These are phyloP conservation scores for Wickerhamomyces canadensis DNA, from an alignment of 805 yeast species.

Conservation along the genomic window DNA sequence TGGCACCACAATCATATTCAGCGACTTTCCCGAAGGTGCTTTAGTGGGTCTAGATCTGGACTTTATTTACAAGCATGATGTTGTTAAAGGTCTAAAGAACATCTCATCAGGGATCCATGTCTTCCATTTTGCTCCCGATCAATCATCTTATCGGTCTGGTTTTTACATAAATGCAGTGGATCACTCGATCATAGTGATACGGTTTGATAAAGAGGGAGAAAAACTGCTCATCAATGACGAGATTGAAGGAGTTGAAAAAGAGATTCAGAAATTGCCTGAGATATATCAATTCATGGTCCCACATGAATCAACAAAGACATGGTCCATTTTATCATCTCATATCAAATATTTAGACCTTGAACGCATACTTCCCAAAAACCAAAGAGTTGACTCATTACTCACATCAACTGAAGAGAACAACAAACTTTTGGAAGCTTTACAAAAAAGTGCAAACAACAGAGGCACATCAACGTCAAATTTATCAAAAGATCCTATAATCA, in stretches of 20 bases:
- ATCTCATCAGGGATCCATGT: constrained; percentile 49
- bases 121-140: constrained; percentile 42
- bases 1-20: constrained; percentile 24
- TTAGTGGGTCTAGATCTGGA: constrained; percentile 43
- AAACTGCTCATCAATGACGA: constrained; percentile 25
- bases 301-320: constrained; percentile 30
- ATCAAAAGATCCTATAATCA: constrained; percentile 27
- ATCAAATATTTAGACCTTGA: constrained; percentile 24
- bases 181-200: constrained; percentile 27
- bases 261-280: constrained; percentile 25
- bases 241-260: constrained; percentile 28
- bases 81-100: constrained; percentile 45
- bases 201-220: constrained; percentile 34
- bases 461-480: constrained; percentile 7
- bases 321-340: constrained; percentile 21
- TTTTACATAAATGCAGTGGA: constrained; percentile 30
- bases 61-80: constrained; percentile 37
- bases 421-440: constrained; percentile 33
- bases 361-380: constrained; percentile 22
- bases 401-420: constrained; percentile 47
- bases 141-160: constrained; percentile 36
- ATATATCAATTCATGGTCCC: constrained; percentile 34
- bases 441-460: constrained; percentile 23
- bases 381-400: constrained; percentile 35
- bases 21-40: constrained; percentile 30